Evolutionary conservation across 2,329 filamentous ascomycete genomes (phyloP).

Genomic region (Fusarium anguioides): DNA sequence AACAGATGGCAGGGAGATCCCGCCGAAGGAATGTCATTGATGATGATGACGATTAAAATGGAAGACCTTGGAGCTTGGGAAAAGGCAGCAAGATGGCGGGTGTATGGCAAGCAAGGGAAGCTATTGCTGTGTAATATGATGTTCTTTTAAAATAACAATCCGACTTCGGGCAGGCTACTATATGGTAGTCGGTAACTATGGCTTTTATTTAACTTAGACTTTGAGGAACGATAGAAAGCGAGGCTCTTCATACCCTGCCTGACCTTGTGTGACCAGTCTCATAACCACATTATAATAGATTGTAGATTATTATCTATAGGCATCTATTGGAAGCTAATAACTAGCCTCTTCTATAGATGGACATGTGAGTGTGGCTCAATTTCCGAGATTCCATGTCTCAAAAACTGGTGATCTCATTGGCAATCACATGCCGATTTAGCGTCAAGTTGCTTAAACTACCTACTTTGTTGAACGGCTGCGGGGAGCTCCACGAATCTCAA

Average conservation of each 20-base stretch:
- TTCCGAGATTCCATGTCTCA: constrained; percentile 23
- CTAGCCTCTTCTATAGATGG: constrained; percentile 4
- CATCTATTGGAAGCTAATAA: not conserved
- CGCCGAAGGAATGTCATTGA: constrained; percentile 68
- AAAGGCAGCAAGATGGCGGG: constrained; percentile 1
- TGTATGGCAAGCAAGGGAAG: constrained; percentile 8
- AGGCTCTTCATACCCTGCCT: not conserved
- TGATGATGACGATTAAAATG: constrained; percentile 66
- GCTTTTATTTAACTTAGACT: constrained; percentile 7
- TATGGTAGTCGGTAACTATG: not conserved
- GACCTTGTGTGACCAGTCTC: not conserved
- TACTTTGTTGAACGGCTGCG: constrained; percentile 40
- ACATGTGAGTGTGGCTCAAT: constrained; percentile 19
- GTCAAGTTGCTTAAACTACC: constrained; percentile 8
- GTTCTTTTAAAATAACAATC: constrained; percentile 10
- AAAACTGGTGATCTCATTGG: constrained; percentile 43
- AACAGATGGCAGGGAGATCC: constrained; percentile 58
- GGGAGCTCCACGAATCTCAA: constrained; percentile 40
- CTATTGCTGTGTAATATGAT: constrained; percentile 31
- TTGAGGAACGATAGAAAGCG: not conserved
- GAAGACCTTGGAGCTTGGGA: not conserved
- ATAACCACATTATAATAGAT: not conserved
- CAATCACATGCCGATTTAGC: constrained; percentile 48
- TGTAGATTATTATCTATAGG: not conserved
- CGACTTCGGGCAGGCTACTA: not conserved